Percentiles rank a stretch among this genome's conserved stretches.
These are phyloP conservation scores for Aphanomyces astaci DNA, from an alignment of 352 stramenopile species.

Conservation along the genomic window DNA sequence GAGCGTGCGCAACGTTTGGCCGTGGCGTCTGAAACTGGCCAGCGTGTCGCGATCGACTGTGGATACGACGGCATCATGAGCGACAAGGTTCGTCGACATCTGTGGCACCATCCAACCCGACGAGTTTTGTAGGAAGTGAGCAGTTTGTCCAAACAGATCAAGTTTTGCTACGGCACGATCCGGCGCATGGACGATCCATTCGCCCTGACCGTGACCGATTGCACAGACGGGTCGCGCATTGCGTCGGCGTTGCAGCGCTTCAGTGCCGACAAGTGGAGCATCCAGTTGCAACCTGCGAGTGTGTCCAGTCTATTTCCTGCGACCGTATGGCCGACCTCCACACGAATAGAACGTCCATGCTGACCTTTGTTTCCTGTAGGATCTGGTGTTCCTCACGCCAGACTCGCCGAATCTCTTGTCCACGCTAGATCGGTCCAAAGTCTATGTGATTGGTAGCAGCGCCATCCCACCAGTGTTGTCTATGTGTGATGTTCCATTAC, in stretches of 20 bases:
- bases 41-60: conserved; percentile 57
- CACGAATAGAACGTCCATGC: neutral
- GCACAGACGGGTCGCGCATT: conserved; percentile 33
- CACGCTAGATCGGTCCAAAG: conserved; percentile 51
- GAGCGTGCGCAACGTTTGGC: conserved; percentile 30
- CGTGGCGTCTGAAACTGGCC: conserved; percentile 30
- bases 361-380: conserved; percentile 14
- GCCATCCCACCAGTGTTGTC: neutral
- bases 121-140: conserved; percentile 36
- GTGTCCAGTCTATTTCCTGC: conserved; percentile 36
- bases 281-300: conserved; percentile 41
- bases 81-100: conserved; percentile 41
- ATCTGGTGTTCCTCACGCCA: conserved; percentile 69
- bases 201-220: conserved; percentile 52
- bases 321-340: conserved; percentile 23
- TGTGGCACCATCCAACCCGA: neutral
- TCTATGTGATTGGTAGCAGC: conserved; percentile 55
- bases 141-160: conserved; percentile 68
- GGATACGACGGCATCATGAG: conserved; percentile 78
- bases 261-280: conserved; percentile 48
- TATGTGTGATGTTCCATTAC: neutral
- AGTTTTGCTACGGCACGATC: conserved; percentile 56
- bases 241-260: conserved; percentile 48
- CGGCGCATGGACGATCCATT: conserved; percentile 63
- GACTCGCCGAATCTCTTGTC: conserved; percentile 59